Evolutionary conservation across 345 rosid species (phyloP).

Genomic region (Arabidopsis arenosa): DNA sequence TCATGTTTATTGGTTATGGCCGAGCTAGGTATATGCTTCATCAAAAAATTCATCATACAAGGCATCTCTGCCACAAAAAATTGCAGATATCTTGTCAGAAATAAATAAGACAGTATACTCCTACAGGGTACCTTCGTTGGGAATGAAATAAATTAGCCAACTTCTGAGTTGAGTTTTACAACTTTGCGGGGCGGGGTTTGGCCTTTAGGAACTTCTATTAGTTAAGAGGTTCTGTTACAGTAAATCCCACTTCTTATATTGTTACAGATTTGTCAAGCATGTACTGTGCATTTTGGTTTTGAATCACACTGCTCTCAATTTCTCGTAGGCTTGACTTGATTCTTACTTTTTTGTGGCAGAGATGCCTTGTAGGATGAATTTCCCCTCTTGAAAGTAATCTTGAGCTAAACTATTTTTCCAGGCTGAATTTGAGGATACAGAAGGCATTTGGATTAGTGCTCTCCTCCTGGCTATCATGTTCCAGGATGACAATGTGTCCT

Average conservation of each 20-base stretch:
- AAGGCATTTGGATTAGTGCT: slow-evolving; percentile 80
- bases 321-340: slow-evolving; percentile 29
- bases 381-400: not conserved
- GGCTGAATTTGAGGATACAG: slow-evolving; percentile 72
- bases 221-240: slow-evolving; percentile 25
- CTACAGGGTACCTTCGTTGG: slow-evolving; percentile 23
- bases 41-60: no score
- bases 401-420: slow-evolving; percentile 41
- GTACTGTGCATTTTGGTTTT: slow-evolving; percentile 24
- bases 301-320: slow-evolving; percentile 12
- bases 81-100: no score
- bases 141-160: slow-evolving; percentile 21
- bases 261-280: slow-evolving; percentile 33
- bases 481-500: slow-evolving; percentile 66
- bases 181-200: slow-evolving; percentile 6
- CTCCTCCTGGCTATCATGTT: slow-evolving; percentile 79
- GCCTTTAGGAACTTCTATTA: slow-evolving; percentile 16
- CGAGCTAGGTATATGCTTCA: no score
- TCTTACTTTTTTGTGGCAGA: slow-evolving; percentile 23
- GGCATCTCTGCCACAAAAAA: no score
- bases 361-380: slow-evolving; percentile 18
- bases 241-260: slow-evolving; percentile 13
- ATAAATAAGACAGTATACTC: not conserved
- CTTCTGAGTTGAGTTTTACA: slow-evolving; percentile 14
- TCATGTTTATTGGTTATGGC: slow-evolving; percentile 20